Conservation (phyloP, 495 filamentous ascomycete species). For the Staphylotrichum longicolle region DNA sequence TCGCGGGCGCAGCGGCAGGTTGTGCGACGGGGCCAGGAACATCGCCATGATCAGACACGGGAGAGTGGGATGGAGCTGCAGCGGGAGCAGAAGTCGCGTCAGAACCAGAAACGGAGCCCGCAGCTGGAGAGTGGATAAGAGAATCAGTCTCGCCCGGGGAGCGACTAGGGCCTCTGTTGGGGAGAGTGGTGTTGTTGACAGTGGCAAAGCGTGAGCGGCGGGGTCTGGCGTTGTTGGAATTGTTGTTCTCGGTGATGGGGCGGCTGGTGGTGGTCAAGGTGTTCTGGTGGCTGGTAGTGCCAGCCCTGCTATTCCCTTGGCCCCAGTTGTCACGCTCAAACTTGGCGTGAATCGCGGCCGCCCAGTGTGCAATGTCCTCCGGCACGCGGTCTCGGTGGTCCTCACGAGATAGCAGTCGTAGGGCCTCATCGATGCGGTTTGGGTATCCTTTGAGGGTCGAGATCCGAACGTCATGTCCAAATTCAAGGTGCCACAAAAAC, state of each 20-base stretch:
- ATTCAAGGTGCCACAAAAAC: background rate
- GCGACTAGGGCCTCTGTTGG: too few species aligned
- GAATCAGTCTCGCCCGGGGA: too few species aligned
- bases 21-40: background rate
- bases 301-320: background rate
- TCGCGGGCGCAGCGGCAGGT: background rate
- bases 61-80: background rate
- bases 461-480: background rate
- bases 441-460: background rate
- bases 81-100: background rate
- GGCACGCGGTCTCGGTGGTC: background rate
- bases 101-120: too few species aligned
- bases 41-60: background rate
- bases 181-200: too few species aligned
- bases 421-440: background rate
- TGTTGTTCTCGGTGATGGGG: background rate
- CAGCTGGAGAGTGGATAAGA: too few species aligned
- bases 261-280: background rate
- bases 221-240: too few species aligned
- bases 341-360: background rate
- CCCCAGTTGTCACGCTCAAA: slow-evolving; percentile 2
- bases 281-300: background rate
- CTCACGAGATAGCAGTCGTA: background rate
- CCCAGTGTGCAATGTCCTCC: background rate
- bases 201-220: too few species aligned